Conservation (phyloP, 805 yeast genomes). For the Suhomyces xylopsoci region DNA sequence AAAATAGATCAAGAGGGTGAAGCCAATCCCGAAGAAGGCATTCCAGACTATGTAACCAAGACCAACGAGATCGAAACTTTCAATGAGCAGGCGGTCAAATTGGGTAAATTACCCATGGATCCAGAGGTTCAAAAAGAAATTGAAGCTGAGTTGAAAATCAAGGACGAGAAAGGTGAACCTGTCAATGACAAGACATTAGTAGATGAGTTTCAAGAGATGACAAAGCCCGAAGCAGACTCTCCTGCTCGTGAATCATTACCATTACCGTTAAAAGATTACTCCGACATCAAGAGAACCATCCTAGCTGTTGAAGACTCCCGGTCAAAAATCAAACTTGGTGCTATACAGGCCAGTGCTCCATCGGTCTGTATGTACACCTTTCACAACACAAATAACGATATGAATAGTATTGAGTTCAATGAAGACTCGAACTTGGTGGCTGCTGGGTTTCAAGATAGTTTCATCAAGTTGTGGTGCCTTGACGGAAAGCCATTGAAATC, state of each 20-base stretch:
- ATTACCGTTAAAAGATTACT: constrained; percentile 75
- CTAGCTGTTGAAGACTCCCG: constrained; percentile 79
- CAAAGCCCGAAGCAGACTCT: constrained; percentile 55
- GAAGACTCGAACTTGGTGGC: constrained; percentile 85
- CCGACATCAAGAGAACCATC: constrained; percentile 78
- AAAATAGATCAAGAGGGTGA: constrained; percentile 43
- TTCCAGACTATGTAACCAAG: constrained; percentile 41
- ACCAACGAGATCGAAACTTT: constrained; percentile 54
- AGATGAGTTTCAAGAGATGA: constrained; percentile 63
- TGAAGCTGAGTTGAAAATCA: constrained; percentile 74
- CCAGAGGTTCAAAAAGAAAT: constrained; percentile 82
- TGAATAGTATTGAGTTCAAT: constrained; percentile 85
- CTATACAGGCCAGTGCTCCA: constrained; percentile 79
- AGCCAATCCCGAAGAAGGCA: constrained; percentile 52
- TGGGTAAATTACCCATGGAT: constrained; percentile 85
- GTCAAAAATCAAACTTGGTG: constrained; percentile 63
- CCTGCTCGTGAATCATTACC: constrained; percentile 79
- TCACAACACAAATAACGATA: constrained; percentile 87
- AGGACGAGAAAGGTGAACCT: constrained; percentile 53
- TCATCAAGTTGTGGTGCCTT: constrained; percentile 86
- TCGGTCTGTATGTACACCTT: constrained; percentile 97
- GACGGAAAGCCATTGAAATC: constrained; percentile 84
- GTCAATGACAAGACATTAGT: constrained; percentile 47
- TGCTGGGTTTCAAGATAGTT: constrained; percentile 92
- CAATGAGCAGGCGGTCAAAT: constrained; percentile 68